Conservation (phyloP, 2,329 filamentous ascomycete genomes). For the Aspergillus thermomutatus region DNA sequence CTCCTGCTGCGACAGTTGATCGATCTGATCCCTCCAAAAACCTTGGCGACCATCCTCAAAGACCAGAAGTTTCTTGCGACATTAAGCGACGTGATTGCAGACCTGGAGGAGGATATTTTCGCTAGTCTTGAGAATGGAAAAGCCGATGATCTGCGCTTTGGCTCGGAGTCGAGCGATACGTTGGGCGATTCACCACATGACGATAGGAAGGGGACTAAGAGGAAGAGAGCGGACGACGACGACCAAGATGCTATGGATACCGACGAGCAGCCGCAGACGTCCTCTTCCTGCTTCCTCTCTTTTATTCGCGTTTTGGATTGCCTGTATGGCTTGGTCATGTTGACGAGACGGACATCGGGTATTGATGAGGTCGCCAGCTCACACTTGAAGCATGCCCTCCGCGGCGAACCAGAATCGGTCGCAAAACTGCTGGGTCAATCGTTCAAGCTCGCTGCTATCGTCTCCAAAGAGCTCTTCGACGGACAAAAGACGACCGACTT, state of each 20-base stretch:
- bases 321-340: slow-evolving; percentile 29
- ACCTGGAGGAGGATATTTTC: slow-evolving; percentile 41
- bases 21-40: slow-evolving; percentile 66
- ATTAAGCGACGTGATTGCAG: slow-evolving; percentile 63
- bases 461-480: slow-evolving; percentile 27
- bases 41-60: slow-evolving; percentile 67
- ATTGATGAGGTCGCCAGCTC: slow-evolving; percentile 32
- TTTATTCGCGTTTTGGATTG: slow-evolving; percentile 34
- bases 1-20: slow-evolving; percentile 61
- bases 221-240: slow-evolving; percentile 33
- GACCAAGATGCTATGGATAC: slow-evolving; percentile 28
- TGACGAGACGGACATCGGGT: slow-evolving; percentile 24
- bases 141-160: slow-evolving; percentile 22
- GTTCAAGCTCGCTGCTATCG: slow-evolving; percentile 31
- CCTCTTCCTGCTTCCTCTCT: slow-evolving; percentile 30
- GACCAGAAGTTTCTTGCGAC: slow-evolving; percentile 66
- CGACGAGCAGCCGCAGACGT: slow-evolving; percentile 29
- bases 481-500: slow-evolving; percentile 30
- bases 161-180: slow-evolving; percentile 36
- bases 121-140: slow-evolving; percentile 22
- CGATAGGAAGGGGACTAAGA: slow-evolving; percentile 33
- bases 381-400: slow-evolving; percentile 40
- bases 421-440: slow-evolving; percentile 36
- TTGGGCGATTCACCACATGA: slow-evolving; percentile 25
- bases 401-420: slow-evolving; percentile 32